Evolutionary conservation across 345 rosid genomes (phyloP), one percentile per base, ranked within the genome.

Genomic region (Salix brachista): DNA sequence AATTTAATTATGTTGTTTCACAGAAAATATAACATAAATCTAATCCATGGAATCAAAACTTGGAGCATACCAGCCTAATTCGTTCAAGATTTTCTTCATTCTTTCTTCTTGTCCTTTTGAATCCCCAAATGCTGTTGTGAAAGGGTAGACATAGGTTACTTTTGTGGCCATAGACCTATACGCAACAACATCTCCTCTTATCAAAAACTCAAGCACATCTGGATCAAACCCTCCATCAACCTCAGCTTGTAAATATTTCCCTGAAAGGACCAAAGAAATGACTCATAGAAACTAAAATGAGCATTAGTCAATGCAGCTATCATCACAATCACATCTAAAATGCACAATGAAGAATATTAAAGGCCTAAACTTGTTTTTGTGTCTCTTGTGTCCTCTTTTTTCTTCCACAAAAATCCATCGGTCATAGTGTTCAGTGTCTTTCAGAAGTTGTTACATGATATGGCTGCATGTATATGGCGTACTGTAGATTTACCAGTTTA

Each of bases 61-160:
- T 9, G 97, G 97, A 83, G 93, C 90, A 81, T 86, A 89, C 97
- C 97, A 93, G 64, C 94, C 92, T 36, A 95, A 87, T 16, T 89
- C 81, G n/a, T 90, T 89, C 0, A 86, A 1, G 46, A 93, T 84
- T 68, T 84, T 87, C 91, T 89, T 86, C 91, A 93, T 74, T 75
- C 92, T 89, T 84, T 90, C 96, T 77, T 88, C 86, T 80, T 91
- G 96, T 65, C 97, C 97, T 72, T 88, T 90, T 0, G 99, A 91
- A 75, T 95, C 97, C 44, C 97, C 97, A 12, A 93, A 84, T 26
- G 97, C 94, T 48, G 99, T 91, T 6, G 97, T 89, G 84, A 95
- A 95, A 1, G 99, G 99, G 78, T 95, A 95, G 19, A 95, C 84
- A 85, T 88, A 93, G 12, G 97, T 93, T 8, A 90, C 96, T 77